Conservation (phyloP, 2,329 filamentous ascomycete species). For the Huntiella bhutanensis region DNA sequence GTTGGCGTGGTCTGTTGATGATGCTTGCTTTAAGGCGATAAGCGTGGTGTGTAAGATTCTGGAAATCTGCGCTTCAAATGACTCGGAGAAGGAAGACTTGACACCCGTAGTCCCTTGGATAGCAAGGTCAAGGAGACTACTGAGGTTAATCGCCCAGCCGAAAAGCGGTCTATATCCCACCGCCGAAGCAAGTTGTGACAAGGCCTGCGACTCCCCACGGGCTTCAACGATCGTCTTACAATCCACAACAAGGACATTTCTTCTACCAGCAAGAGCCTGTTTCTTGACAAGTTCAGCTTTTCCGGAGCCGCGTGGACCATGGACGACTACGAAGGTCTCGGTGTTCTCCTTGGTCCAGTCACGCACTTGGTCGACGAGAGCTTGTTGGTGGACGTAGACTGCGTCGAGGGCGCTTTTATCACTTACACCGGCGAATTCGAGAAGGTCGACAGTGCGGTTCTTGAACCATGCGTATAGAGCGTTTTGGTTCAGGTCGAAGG, state of each 20-base stretch:
- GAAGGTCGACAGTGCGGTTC: slow-evolving; percentile 46
- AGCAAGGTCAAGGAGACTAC: slow-evolving; percentile 78
- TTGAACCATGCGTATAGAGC: slow-evolving; percentile 65
- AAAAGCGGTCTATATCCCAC: slow-evolving; percentile 90
- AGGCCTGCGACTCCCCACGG: slow-evolving; percentile 68
- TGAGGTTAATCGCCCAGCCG: slow-evolving; percentile 89
- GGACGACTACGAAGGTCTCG: slow-evolving; percentile 84
- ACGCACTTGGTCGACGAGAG: slow-evolving; percentile 62
- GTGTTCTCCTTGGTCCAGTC: slow-evolving; percentile 75
- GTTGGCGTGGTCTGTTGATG: slow-evolving; percentile 32
- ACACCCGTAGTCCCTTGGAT: slow-evolving; percentile 86
- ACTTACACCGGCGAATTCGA: slow-evolving; percentile 33
- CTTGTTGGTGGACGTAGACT: slow-evolving; percentile 74
- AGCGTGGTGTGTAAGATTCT: slow-evolving; percentile 81
- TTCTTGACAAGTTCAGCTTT: slow-evolving; percentile 78
- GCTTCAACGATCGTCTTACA: slow-evolving; percentile 89
- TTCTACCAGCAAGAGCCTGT: slow-evolving; percentile 57
- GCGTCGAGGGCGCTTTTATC: slow-evolving; percentile 55
- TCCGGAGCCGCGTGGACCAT: slow-evolving; percentile 78
- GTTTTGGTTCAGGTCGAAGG: slow-evolving; percentile 56
- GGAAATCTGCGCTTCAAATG: slow-evolving; percentile 67
- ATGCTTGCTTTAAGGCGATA: slow-evolving; percentile 58
- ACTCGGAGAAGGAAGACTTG: slow-evolving; percentile 88
- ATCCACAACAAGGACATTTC: slow-evolving; percentile 68
- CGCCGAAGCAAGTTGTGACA: slow-evolving; percentile 58